Evolutionary conservation across 208 protist species (phyloP).

Genomic region (Acanthamoeba culbertsoni): DNA sequence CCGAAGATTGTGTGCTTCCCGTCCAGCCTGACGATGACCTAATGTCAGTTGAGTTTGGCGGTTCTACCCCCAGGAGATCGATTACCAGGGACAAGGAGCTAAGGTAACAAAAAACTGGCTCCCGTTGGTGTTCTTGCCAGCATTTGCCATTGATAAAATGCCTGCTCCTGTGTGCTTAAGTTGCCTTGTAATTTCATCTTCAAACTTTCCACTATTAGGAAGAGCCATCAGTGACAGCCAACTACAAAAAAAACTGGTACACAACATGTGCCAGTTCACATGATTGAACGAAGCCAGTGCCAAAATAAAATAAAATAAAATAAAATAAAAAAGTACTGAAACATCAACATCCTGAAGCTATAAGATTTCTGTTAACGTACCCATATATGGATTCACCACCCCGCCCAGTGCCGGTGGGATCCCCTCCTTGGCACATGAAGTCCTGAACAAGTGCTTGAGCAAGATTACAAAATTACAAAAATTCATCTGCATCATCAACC

Average conservation of each 20-base stretch:
- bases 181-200: slow-evolving; percentile 93
- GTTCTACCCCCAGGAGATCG: too few relatives aligned
- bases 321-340: slow-evolving; percentile 40
- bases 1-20: slow-evolving; percentile 62
- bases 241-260: background rate
- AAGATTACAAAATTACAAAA: background rate
- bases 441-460: background rate
- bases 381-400: slow-evolving; percentile 95
- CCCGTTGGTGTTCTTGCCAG: slow-evolving; percentile 80
- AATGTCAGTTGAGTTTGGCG: too few relatives aligned
- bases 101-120: slow-evolving; percentile 86
- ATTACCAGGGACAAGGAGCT: slow-evolving; percentile 67
- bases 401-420: slow-evolving; percentile 96
- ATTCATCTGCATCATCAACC: background rate
- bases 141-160: slow-evolving; percentile 41
- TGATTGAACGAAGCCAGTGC: background rate
- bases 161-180: slow-evolving; percentile 87
- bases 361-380: background rate
- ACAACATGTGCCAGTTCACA: background rate
- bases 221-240: too few relatives aligned
- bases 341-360: slow-evolving; percentile 25
- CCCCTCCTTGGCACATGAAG: slow-evolving; percentile 95
- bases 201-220: slow-evolving; percentile 81
- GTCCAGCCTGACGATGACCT: too few relatives aligned
- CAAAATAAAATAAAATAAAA: slow-evolving; percentile 47